Evolutionary conservation across 805 yeast genomes (phyloP).

Genomic region (Cyberlindnera subsufficiens): DNA sequence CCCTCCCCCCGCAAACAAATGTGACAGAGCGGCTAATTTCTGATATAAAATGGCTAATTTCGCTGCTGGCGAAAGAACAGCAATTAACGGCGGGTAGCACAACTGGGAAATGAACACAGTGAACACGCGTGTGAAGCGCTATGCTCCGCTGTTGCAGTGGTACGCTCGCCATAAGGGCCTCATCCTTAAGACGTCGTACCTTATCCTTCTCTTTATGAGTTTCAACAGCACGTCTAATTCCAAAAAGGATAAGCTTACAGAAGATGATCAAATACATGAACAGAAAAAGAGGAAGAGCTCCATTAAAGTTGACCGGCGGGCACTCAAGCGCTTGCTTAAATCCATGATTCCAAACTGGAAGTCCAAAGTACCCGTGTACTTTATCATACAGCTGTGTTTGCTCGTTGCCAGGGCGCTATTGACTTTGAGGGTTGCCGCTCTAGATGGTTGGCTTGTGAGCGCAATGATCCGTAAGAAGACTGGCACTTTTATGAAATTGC

Average conservation of each 20-base stretch:
- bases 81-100: too few species aligned
- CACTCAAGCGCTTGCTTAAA: conserved; percentile 10
- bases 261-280: neutral
- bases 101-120: neutral
- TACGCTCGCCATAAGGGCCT: conserved; percentile 22
- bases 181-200: conserved; percentile 22
- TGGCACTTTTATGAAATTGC: conserved; percentile 51
- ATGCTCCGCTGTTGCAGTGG: conserved; percentile 14
- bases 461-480: conserved; percentile 70
- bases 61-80: too few species aligned
- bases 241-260: conserved; percentile 1
- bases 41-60: too few species aligned
- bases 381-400: conserved; percentile 28
- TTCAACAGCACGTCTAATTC: conserved; percentile 17
- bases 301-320: conserved; percentile 8
- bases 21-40: too few species aligned
- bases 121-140: neutral
- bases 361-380: conserved; percentile 21
- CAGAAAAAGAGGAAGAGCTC: neutral
- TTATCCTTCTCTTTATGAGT: conserved; percentile 20
- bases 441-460: conserved; percentile 84
- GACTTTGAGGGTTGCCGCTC: conserved; percentile 75
- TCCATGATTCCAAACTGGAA: conserved; percentile 20
- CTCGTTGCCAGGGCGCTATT: conserved; percentile 64
- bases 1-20: too few species aligned